A percentile compares a stretch with the other conserved stretches of the same genome.
Conservation (phyloP, 331 rosid species). For the Cydonia oblonga region DNA sequence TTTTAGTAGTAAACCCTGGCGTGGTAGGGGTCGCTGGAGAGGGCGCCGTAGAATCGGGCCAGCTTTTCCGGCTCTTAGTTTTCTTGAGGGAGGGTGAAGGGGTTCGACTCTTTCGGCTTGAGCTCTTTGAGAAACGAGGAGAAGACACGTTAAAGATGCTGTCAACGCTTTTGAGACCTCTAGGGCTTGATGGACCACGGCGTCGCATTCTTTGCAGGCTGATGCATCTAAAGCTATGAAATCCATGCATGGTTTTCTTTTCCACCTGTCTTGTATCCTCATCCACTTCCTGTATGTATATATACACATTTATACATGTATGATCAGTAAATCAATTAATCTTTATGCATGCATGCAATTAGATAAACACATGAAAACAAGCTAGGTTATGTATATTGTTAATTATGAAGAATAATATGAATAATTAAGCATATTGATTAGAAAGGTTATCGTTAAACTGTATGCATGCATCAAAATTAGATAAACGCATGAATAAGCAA, state of each 20-base stretch:
- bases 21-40: background rate
- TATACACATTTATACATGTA: background rate
- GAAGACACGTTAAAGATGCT: conserved; percentile 11
- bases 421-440: background rate
- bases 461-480: background rate
- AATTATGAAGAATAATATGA: background rate
- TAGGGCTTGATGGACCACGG: conserved; percentile 2
- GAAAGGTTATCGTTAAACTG: background rate
- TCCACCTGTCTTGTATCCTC: background rate
- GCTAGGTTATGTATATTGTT: background rate
- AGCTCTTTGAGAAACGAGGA: conserved; percentile 14
- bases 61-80: conserved; percentile 14
- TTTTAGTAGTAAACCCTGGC: background rate
- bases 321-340: background rate
- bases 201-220: background rate
- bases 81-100: background rate
- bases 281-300: background rate
- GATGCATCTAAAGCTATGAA: conserved; percentile 11
- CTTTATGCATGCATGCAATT: background rate
- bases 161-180: conserved; percentile 21
- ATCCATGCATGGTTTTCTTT: conserved; percentile 15
- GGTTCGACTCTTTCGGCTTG: conserved; percentile 6
- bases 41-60: background rate
- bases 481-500: background rate
- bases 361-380: background rate